These are phyloP conservation scores for Talaromyces sp. DNA, from an alignment of 2,329 filamentous ascomycete genomes.

Conservation along the genomic window DNA sequence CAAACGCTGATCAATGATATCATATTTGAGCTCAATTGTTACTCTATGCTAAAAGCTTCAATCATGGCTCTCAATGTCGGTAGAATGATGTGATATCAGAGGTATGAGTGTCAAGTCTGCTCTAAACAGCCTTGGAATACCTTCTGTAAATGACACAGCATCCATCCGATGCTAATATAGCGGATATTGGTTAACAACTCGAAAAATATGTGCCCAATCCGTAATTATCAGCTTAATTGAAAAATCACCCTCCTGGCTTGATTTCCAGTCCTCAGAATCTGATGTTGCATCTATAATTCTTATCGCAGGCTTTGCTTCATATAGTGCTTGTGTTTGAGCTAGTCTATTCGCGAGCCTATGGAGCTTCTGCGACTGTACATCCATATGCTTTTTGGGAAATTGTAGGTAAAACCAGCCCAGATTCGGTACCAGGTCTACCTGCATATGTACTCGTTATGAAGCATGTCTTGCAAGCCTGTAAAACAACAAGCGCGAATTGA, in stretches of 20 bases:
- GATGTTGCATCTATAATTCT: neutral
- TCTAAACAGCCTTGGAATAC: neutral
- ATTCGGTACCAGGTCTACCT: too few relatives aligned
- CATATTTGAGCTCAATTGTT: neutral
- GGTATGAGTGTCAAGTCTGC: neutral
- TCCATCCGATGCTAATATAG: neutral
- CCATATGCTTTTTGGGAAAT: too few relatives aligned
- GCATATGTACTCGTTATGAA: too few relatives aligned
- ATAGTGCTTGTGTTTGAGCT: neutral
- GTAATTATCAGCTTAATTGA: too few relatives aligned
- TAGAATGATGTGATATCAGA: neutral
- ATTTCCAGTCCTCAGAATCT: neutral
- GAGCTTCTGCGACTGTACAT: neutral
- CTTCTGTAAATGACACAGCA: neutral
- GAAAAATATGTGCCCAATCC: neutral
- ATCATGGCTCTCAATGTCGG: neutral
- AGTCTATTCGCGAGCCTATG: neutral
- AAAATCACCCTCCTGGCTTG: neutral
- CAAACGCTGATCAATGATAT: neutral
- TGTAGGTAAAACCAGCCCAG: too few relatives aligned
- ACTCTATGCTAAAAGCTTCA: neutral
- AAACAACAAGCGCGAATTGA: too few relatives aligned
- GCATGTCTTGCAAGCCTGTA: too few relatives aligned
- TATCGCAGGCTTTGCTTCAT: neutral
- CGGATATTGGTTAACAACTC: neutral